Evolutionary conservation across 2,329 filamentous ascomycete species (phyloP).

Genomic region (Ciborinia camelliae): DNA sequence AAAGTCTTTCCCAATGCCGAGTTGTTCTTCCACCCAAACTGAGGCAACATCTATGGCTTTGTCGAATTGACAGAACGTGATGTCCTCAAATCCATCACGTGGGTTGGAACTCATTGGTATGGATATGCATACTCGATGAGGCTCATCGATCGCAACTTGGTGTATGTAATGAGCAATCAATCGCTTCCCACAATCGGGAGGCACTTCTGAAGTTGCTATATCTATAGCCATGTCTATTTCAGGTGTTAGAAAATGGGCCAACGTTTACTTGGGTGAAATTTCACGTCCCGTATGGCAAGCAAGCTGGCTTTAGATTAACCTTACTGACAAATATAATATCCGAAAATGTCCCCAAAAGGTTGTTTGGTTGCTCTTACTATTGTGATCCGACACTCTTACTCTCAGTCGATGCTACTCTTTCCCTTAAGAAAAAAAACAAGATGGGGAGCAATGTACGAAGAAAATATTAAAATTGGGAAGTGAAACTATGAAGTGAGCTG

Average conservation of each 20-base stretch:
- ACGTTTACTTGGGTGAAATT: neutral
- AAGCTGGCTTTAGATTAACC: neutral
- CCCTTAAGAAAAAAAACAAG: neutral
- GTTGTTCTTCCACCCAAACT: slow-evolving; percentile 16
- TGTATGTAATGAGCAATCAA: slow-evolving; percentile 6
- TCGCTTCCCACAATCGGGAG: slow-evolving; percentile 8
- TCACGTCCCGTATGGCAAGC: too few species aligned
- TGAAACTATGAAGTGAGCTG: too few species aligned
- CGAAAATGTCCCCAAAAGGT: neutral
- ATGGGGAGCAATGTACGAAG: neutral
- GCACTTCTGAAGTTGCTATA: neutral
- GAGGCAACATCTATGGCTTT: slow-evolving; percentile 26
- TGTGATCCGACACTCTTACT: neutral
- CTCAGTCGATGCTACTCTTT: neutral
- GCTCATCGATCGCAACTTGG: slow-evolving; percentile 3
- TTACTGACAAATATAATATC: neutral
- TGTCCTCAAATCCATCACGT: slow-evolving; percentile 20
- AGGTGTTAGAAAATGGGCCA: too few species aligned
- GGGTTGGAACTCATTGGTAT: slow-evolving; percentile 4
- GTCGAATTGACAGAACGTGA: slow-evolving; percentile 23
- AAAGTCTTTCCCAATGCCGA: slow-evolving; percentile 26
- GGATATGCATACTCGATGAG: slow-evolving; percentile 10
- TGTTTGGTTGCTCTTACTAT: neutral
- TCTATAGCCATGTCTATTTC: neutral
- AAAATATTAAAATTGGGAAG: neutral